phyloP scores from a whole-genome alignment of 352 stramenopile species.

The Pythium periplocum region DNA sequence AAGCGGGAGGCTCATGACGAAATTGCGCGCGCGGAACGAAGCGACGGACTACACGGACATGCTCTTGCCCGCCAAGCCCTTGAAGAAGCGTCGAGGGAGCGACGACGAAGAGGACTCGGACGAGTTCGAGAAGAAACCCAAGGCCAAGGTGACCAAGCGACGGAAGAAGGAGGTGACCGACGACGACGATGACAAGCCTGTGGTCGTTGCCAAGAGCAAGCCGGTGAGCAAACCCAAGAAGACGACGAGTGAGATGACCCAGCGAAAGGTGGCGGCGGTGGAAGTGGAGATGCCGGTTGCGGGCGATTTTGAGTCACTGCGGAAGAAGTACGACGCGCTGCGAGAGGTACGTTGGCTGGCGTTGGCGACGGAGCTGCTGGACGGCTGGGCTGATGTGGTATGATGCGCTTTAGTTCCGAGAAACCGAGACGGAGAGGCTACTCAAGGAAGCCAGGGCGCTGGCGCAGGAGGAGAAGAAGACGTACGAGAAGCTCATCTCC shows the following conservation, averaged over 20 bases:
- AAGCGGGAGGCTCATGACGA: conserved; percentile 17
- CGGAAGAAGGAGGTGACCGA: conserved; percentile 6
- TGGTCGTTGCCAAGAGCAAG: conserved; percentile 4
- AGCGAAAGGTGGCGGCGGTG: conserved; percentile 4
- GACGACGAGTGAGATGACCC: neutral
- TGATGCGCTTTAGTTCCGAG: conserved; percentile 31
- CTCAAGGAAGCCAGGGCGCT: conserved; percentile 54
- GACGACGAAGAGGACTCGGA: conserved; percentile 13
- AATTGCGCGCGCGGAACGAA: conserved; percentile 26
- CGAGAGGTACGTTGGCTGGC: conserved; percentile 25
- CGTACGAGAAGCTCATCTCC: conserved; percentile 62
- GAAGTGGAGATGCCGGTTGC: conserved; percentile 6
- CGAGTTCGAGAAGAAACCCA: conserved; percentile 15
- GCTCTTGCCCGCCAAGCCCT: conserved; percentile 6
- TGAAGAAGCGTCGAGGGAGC: neutral
- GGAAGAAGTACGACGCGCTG: conserved; percentile 44
- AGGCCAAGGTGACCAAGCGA: conserved; percentile 9
- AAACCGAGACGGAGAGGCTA: conserved; percentile 57
- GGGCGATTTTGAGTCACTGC: conserved; percentile 8
- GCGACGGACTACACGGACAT: conserved; percentile 41
- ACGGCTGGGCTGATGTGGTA: conserved; percentile 1
- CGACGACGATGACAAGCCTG: neutral
- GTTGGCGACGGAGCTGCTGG: conserved; percentile 1
- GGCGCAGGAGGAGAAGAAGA: conserved; percentile 61
- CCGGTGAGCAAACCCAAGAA: conserved; percentile 1